A percentile compares a stretch with the other conserved stretches of the same genome.
Evolutionary conservation across 495 filamentous ascomycete genomes (phyloP).

Genomic region (Cudoniella acicularis): DNA sequence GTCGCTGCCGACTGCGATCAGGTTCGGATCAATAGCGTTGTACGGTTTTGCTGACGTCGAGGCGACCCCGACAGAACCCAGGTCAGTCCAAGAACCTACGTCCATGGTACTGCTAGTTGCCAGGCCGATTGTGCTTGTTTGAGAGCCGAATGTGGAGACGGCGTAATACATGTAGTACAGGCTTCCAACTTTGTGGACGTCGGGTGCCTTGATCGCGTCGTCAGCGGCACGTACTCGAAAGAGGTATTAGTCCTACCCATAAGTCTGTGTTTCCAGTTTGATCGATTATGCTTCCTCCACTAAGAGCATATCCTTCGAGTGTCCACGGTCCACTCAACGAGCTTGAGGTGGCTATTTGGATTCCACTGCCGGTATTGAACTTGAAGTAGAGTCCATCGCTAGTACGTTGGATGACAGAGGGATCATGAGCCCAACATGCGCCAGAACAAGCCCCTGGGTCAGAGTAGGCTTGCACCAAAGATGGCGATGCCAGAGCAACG

Average conservation of each 20-base stretch:
- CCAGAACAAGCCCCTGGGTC: constrained; percentile 50
- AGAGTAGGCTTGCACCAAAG: constrained; percentile 39
- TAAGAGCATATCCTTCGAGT: constrained; percentile 52
- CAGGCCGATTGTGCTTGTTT: constrained; percentile 61
- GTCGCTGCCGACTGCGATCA: constrained; percentile 41
- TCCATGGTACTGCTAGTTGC: constrained; percentile 62
- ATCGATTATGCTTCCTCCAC: constrained; percentile 52
- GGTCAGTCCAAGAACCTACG: constrained; percentile 55
- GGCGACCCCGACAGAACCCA: constrained; percentile 46
- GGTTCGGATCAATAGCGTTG: constrained; percentile 70
- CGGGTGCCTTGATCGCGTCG: constrained; percentile 54
- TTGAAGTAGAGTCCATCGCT: constrained; percentile 70
- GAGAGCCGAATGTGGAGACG: constrained; percentile 60
- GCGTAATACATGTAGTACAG: constrained; percentile 73
- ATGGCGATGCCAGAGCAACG: not conserved
- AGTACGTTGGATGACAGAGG: constrained; percentile 8
- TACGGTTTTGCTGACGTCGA: constrained; percentile 46
- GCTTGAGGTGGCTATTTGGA: constrained; percentile 55
- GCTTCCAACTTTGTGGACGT: constrained; percentile 51
- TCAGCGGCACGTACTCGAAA: not conserved
- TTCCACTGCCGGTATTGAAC: constrained; percentile 61
- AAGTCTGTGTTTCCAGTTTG: constrained; percentile 51
- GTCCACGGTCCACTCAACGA: constrained; percentile 64
- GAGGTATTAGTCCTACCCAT: constrained; percentile 44
- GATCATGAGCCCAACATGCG: constrained; percentile 49